These are phyloP conservation scores for Perkinsus marinus DNA, from an alignment of 169 alveolate species.

Conservation along the genomic window DNA sequence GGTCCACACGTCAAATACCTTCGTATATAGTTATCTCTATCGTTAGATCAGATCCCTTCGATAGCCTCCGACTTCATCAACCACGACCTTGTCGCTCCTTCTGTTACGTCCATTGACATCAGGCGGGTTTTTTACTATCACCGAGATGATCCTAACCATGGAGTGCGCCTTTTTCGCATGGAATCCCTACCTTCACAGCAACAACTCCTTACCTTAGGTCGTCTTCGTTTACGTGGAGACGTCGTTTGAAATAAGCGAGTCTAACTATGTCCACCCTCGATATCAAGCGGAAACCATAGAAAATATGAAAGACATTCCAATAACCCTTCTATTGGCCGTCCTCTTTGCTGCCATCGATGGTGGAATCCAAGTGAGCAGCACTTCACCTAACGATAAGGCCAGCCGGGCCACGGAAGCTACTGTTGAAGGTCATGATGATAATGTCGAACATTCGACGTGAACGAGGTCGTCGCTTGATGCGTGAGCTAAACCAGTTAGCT, in stretches of 20 bases:
- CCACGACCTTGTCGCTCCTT: background rate
- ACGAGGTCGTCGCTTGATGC: background rate
- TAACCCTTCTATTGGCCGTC: background rate
- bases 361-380: background rate
- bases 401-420: no score
- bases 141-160: background rate
- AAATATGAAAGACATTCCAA: background rate
- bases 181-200: background rate
- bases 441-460: background rate
- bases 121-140: background rate
- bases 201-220: background rate
- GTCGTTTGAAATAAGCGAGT: background rate
- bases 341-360: background rate
- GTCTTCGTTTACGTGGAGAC: background rate
- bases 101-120: background rate
- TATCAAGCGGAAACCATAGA: background rate
- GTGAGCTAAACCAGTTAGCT: background rate
- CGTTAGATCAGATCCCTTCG: background rate
- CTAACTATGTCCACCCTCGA: background rate
- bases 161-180: background rate
- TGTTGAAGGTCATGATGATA: background rate
- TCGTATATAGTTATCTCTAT: background rate
- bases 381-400: no score
- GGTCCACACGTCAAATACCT: background rate
- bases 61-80: background rate